These are phyloP conservation scores for Kalanchoe fedtschenkoi DNA, from an alignment of 164 flowering plant species.

Conservation along the genomic window DNA sequence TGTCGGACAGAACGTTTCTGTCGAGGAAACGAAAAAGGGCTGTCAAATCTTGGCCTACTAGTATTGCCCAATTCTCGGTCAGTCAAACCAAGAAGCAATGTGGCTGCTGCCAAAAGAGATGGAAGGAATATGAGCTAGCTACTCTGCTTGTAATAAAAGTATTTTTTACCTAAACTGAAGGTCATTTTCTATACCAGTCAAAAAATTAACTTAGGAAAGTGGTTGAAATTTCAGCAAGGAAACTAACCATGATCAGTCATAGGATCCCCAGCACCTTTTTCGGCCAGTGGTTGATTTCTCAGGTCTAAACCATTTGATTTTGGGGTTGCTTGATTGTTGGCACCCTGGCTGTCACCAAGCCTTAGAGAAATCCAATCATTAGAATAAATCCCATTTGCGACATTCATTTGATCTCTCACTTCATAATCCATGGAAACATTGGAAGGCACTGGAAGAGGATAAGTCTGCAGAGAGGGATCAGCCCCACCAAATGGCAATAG, in stretches of 20 bases:
- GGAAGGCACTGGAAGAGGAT: slow-evolving; percentile 73
- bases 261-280: slow-evolving; percentile 44
- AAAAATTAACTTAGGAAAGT: neutral
- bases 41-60: slow-evolving; percentile 46
- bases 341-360: slow-evolving; percentile 60
- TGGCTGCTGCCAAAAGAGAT: slow-evolving; percentile 32
- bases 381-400: slow-evolving; percentile 40
- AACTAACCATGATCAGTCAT: slow-evolving; percentile 55
- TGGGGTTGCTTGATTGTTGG: slow-evolving; percentile 29
- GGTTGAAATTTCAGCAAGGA: slow-evolving; percentile 3
- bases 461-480: slow-evolving; percentile 82
- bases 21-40: slow-evolving; percentile 72
- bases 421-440: slow-evolving; percentile 33
- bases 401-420: slow-evolving; percentile 40
- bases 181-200: neutral
- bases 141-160: neutral
- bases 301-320: slow-evolving; percentile 31
- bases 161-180: neutral
- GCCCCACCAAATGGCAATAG: slow-evolving; percentile 58
- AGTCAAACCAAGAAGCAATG: slow-evolving; percentile 62
- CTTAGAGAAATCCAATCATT: slow-evolving; percentile 94
- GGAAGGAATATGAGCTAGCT: neutral
- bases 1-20: slow-evolving; percentile 76
- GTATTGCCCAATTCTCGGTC: slow-evolving; percentile 43
- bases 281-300: slow-evolving; percentile 31